A percentile compares a stretch with the other conserved stretches of the same genome.
Conservation (phyloP, 2,329 filamentous ascomycete genomes). For the Lasiodiplodia citricola region DNA sequence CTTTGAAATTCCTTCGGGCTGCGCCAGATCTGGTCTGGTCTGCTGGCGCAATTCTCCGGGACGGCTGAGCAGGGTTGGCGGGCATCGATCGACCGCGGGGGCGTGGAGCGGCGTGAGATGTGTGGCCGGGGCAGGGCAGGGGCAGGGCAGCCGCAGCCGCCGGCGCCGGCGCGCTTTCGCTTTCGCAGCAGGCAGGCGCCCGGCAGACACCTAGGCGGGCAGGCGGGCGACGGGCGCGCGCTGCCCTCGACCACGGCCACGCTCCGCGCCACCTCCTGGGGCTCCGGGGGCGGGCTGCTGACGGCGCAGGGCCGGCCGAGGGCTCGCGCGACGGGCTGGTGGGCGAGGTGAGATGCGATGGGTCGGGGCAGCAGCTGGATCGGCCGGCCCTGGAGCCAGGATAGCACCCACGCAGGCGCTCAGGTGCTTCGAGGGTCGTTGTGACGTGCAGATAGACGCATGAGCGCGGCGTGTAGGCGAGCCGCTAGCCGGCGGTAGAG, state of each 20-base stretch:
- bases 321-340: conserved; percentile 12
- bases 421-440: conserved; percentile 14
- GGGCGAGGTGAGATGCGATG: conserved; percentile 15
- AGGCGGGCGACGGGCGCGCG: neutral
- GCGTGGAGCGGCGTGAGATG: conserved; percentile 13
- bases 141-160: neutral
- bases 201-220: neutral
- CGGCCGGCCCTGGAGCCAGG: conserved; percentile 19
- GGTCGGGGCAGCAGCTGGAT: conserved; percentile 16
- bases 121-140: conserved; percentile 1
- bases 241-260: neutral
- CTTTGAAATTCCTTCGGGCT: conserved; percentile 16
- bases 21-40: conserved; percentile 20
- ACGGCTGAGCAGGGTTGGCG: conserved; percentile 17
- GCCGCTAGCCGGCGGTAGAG: conserved; percentile 16
- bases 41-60: conserved; percentile 25
- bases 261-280: conserved; percentile 19
- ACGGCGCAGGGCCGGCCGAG: conserved; percentile 24
- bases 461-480: conserved; percentile 17
- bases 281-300: conserved; percentile 20
- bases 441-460: conserved; percentile 26
- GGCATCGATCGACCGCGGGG: conserved; percentile 12
- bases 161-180: neutral
- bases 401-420: conserved; percentile 15
- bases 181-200: conserved; percentile 2